Evolutionary conservation across 352 stramenopile genomes (phyloP).

Genomic region (Pythium sp.): DNA sequence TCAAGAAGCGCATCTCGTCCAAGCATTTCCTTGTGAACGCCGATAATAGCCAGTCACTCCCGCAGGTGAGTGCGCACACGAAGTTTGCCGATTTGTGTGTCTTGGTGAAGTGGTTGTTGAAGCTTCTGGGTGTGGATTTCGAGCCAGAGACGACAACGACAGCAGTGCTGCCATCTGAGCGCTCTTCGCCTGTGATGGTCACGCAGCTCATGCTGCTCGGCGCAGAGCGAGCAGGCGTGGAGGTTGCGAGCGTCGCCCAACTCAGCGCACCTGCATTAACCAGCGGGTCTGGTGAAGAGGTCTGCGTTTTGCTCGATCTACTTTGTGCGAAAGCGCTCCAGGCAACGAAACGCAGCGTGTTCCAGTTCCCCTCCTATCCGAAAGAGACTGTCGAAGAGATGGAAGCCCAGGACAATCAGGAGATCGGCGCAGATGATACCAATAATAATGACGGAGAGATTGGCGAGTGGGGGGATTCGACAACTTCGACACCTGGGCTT

Average conservation of each 20-base stretch:
- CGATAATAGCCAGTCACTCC: background rate
- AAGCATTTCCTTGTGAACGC: conserved; percentile 41
- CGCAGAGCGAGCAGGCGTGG: conserved; percentile 41
- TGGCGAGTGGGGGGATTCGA: conserved; percentile 29
- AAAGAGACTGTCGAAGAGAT: conserved; percentile 41
- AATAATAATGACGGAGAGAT: conserved; percentile 19
- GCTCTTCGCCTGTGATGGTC: conserved; percentile 23
- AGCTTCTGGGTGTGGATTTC: conserved; percentile 25
- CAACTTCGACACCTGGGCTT: conserved; percentile 20
- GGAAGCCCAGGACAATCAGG: conserved; percentile 39
- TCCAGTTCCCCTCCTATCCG: conserved; percentile 28
- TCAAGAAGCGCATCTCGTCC: conserved; percentile 39
- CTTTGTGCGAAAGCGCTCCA: conserved; percentile 41
- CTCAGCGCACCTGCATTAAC: conserved; percentile 44
- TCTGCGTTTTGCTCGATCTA: conserved; percentile 49
- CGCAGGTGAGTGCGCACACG: conserved; percentile 23
- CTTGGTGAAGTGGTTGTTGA: conserved; percentile 46
- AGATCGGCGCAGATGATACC: conserved; percentile 31
- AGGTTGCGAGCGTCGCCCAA: conserved; percentile 15
- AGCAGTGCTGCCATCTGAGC: conserved; percentile 1
- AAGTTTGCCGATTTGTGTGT: conserved; percentile 48
- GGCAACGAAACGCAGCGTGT: conserved; percentile 14
- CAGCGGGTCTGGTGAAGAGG: conserved; percentile 39
- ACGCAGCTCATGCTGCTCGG: conserved; percentile 55
- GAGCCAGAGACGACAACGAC: conserved; percentile 12